Percentiles rank a stretch among this genome's conserved stretches.
Conservation (phyloP, 202 grass and related monocot species). For the Setaria italica region DNA sequence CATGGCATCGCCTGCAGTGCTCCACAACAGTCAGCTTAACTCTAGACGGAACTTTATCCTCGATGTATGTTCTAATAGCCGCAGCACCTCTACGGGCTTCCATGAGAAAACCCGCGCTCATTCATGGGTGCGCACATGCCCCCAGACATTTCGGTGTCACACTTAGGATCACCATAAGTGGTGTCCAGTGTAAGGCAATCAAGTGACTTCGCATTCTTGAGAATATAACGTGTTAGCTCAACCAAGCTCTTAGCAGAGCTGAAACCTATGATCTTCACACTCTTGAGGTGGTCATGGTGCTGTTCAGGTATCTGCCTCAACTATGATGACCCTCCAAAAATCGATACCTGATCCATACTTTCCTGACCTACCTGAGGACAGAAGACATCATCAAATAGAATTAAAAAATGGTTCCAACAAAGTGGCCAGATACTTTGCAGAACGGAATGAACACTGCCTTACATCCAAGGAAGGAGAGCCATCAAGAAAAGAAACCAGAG, state of each 20-base stretch:
- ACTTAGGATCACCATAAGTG: background rate
- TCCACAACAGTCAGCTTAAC: background rate
- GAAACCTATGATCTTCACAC: background rate
- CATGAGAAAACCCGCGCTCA: background rate
- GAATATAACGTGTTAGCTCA: slow-evolving; percentile 5
- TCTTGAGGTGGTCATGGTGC: background rate
- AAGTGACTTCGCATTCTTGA: background rate
- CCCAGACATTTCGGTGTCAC: background rate
- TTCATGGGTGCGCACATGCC: background rate
- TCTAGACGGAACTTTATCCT: background rate
- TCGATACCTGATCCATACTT: background rate
- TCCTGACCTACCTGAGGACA: background rate
- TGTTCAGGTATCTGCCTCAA: background rate
- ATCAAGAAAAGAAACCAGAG: background rate
- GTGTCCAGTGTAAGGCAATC: background rate
- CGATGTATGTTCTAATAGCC: slow-evolving; percentile 17
- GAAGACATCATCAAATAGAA: background rate
- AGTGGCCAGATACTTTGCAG: background rate
- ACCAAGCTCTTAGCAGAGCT: background rate
- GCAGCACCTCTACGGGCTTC: background rate
- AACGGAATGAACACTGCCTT: background rate
- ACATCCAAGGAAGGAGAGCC: slow-evolving; percentile 11
- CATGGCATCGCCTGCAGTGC: slow-evolving; percentile 7
- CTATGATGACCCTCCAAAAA: background rate
- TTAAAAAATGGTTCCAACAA: background rate